phyloP scores from a whole-genome alignment of 768 basidiomycete genomes.

The Russula foetens region DNA sequence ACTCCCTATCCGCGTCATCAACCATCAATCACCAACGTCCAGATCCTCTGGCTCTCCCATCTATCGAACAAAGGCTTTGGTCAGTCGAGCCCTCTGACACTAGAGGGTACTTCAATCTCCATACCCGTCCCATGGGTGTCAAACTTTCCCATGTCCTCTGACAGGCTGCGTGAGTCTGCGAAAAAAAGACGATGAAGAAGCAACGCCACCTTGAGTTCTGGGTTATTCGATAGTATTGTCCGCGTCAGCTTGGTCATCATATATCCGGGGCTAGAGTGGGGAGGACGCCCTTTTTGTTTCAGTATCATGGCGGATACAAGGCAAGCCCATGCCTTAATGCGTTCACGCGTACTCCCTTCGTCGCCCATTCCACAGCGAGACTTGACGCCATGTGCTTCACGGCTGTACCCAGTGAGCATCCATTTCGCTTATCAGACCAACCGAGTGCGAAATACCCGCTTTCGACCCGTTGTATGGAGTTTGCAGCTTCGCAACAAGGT shows the following conservation, averaged over 20 bases:
- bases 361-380: conserved; percentile 94
- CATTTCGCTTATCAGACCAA: not conserved
- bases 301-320: conserved; percentile 1
- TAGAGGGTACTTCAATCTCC: conserved; percentile 22
- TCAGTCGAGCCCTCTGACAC: not conserved
- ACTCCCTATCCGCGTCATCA: too few species aligned
- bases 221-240: conserved; percentile 68
- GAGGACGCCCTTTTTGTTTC: conserved; percentile 8
- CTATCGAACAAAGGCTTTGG: conserved; percentile 29
- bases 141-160: conserved; percentile 78
- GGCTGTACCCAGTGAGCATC: conserved; percentile 35
- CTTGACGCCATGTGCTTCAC: conserved; percentile 92
- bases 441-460: conserved; percentile 47
- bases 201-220: conserved; percentile 60
- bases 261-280: conserved; percentile 69
- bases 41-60: conserved; percentile 88
- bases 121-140: conserved; percentile 80
- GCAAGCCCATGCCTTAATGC: conserved; percentile 48
- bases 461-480: conserved; percentile 96
- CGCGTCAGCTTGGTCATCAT: conserved; percentile 88
- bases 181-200: not conserved
- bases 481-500: conserved; percentile 48
- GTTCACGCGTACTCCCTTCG: conserved; percentile 81
- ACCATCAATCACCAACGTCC: conserved; percentile 48
- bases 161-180: conserved; percentile 5